phyloP scores from a whole-genome alignment of 169 alveolate genomes.

The Plasmodium chabaudi region DNA sequence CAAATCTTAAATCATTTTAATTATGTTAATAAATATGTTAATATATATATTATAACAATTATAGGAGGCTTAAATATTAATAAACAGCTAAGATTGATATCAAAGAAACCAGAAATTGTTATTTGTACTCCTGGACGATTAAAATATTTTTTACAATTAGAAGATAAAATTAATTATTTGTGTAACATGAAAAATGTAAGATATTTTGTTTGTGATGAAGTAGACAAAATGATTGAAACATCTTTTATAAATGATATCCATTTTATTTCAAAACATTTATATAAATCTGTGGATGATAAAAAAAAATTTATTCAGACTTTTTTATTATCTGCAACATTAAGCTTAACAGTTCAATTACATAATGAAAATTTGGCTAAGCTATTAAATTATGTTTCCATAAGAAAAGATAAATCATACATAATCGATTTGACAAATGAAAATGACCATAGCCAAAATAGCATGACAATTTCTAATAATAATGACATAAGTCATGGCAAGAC shows the following conservation, averaged over 20 bases:
- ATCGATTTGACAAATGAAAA: conserved; percentile 23
- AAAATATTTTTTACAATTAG: conserved; percentile 71
- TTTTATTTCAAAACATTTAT: conserved; percentile 59
- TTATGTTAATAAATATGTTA: conserved; percentile 47
- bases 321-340: conserved; percentile 65
- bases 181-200: conserved; percentile 60
- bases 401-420: conserved; percentile 50
- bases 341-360: conserved; percentile 43
- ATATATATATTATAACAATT: conserved; percentile 61
- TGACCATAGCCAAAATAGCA: no score
- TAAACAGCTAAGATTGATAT: conserved; percentile 38
- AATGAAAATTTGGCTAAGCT: conserved; percentile 59
- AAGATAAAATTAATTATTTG: conserved; percentile 24
- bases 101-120: conserved; percentile 79
- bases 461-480: background rate
- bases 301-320: conserved; percentile 64
- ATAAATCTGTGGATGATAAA: conserved; percentile 41
- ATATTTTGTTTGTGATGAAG: conserved; percentile 76
- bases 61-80: conserved; percentile 71
- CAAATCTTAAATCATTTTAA: conserved; percentile 77
- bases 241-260: conserved; percentile 60
- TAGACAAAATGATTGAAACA: conserved; percentile 74
- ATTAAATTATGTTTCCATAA: conserved; percentile 37
- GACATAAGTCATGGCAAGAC: background rate
- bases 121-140: conserved; percentile 87